Percentiles rank a stretch among this genome's conserved stretches.
Conservation (phyloP, 441 rosid genomes). For the Lepidium campestre region DNA sequence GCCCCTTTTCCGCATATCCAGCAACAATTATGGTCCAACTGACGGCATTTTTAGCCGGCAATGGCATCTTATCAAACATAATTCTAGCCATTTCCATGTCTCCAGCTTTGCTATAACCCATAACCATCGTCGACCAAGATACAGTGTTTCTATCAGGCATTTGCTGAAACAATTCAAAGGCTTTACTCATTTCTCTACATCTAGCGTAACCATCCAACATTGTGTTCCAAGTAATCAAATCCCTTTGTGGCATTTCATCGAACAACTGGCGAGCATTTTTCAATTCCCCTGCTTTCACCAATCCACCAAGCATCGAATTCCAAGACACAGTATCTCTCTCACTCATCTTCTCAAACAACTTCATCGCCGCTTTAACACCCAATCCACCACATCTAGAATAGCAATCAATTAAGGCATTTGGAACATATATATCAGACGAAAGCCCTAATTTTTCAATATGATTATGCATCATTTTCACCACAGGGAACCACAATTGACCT, state of each 20-base stretch:
- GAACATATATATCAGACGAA: conserved; percentile 48
- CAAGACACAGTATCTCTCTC: conserved; percentile 52
- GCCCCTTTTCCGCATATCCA: conserved; percentile 73
- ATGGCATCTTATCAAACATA: conserved; percentile 62
- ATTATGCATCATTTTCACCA: conserved; percentile 60
- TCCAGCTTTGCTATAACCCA: conserved; percentile 63
- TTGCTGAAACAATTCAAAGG: conserved; percentile 55
- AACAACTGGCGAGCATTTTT: conserved; percentile 54
- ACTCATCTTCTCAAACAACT: conserved; percentile 37
- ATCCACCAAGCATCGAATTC: conserved; percentile 52
- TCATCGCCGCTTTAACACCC: conserved; percentile 46
- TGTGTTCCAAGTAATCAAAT: conserved; percentile 70
- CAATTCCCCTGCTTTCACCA: conserved; percentile 39
- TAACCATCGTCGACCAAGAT: conserved; percentile 84
- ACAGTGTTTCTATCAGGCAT: conserved; percentile 77
- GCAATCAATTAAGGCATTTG: conserved; percentile 55
- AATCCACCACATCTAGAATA: conserved; percentile 47
- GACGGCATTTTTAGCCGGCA: conserved; percentile 57
- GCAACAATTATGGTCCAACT: conserved; percentile 86
- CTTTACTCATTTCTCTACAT: conserved; percentile 53
- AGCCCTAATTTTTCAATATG: conserved; percentile 52
- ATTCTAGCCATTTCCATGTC: conserved; percentile 78
- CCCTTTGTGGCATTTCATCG: conserved; percentile 66
- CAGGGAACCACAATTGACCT: conserved; percentile 38
- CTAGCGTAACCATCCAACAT: conserved; percentile 72